Conservation (phyloP, 305 asterid species). For the Solanum hybrid region DNA sequence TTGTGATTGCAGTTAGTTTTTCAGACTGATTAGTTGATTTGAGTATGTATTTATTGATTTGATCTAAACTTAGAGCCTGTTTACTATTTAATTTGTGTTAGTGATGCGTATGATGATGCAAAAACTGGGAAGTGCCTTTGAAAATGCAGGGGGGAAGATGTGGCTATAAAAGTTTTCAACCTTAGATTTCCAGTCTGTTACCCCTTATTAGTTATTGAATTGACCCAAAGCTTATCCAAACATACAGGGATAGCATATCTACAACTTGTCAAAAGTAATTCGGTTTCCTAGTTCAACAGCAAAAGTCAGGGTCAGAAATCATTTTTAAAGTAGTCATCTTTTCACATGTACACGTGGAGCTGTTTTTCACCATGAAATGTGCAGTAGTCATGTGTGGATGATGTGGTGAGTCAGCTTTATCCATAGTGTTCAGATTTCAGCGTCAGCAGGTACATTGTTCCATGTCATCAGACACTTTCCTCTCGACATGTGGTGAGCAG, state of each 20-base stretch:
- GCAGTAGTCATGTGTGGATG: slow-evolving; percentile 7
- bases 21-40: not conserved
- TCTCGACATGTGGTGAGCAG: not conserved
- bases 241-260: not conserved
- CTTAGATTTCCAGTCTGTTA: not conserved
- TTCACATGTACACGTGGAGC: slow-evolving; percentile 25
- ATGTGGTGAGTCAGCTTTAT: slow-evolving; percentile 30
- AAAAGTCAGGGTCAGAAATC: not conserved
- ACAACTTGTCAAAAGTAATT: slow-evolving; percentile 3
- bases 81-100: not conserved
- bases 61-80: not conserved
- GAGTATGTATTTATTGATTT: not conserved
- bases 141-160: not conserved
- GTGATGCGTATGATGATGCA: not conserved
- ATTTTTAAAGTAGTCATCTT: not conserved
- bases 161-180: not conserved
- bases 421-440: slow-evolving; percentile 11
- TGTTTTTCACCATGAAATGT: slow-evolving; percentile 29
- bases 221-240: slow-evolving; percentile 42
- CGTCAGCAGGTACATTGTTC: slow-evolving; percentile 7
- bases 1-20: not conserved
- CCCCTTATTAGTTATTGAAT: not conserved
- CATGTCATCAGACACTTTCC: not conserved
- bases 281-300: slow-evolving; percentile 43
- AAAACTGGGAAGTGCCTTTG: not conserved